Base-by-base conservation (phyloP, 2,329 filamentous ascomycete species). In the Ceratocystis alfenasii region DNA sequence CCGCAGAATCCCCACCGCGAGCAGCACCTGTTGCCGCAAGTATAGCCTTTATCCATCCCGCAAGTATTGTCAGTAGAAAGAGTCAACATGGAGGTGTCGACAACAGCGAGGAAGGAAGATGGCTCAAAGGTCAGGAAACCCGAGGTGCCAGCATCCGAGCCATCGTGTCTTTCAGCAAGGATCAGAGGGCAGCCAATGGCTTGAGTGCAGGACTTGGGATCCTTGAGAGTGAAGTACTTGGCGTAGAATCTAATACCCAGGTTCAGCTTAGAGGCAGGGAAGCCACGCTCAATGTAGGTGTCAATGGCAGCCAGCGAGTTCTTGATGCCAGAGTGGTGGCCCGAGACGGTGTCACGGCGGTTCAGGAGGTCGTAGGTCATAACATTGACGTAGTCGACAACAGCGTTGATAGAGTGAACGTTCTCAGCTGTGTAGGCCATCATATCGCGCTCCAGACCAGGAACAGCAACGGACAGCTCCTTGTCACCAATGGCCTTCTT, bases 311-410 rank as follows among this genome's bases (percentile, higher is more conserved):
- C 75, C 7, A 79, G 73, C 0, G 85, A 85, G 10, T 76, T 79
- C 15, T 75, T 71, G 7, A 88, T 77, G 17, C 83, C 83, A 53
- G 80, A 85, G 72, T 88, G 86, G 73, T 89, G 87, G 44, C 76
- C 78, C 2, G 87, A 88, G 10, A 76, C 72, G 53, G 74, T 83
- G 74, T 89, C 83, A 44, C 87, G 83, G 44, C 87, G 81, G 75
- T 88, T 87, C 78, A 87, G 83, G 65, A 87, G 75, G 70, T 89
- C 86, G 72, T 89, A 89, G 1, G 82, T 80, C 87, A 88, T 81
- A 70, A 80, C 76, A 70, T 89, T 89, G 72, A 89, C 77, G 69
- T 85, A 86, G 71, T 90, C 85, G n/a, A 88, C 79, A 0, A 79
- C 76, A 2, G 76, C 71, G 70, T 77, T 80, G 71, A 89, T 87